Conservation (phyloP, 495 filamentous ascomycete genomes). For the Neurospora sp. region DNA sequence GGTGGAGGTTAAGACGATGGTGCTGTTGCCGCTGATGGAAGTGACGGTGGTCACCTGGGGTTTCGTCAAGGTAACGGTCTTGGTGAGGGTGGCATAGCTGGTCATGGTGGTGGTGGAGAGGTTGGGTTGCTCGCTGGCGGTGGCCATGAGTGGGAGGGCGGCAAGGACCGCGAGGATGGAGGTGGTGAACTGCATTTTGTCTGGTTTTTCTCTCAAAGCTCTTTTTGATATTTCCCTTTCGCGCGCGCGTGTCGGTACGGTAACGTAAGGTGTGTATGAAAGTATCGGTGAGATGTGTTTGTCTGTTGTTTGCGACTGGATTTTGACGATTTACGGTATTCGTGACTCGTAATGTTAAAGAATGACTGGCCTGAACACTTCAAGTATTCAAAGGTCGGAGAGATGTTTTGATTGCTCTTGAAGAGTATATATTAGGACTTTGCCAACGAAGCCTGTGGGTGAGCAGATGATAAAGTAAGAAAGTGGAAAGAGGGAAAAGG, state of each 20-base stretch:
- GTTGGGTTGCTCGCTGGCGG: constrained; percentile 18
- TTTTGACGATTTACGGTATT: constrained; percentile 1
- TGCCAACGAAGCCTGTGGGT: constrained; percentile 47
- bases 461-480: constrained; percentile 10
- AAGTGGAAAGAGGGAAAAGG: constrained; percentile 2
- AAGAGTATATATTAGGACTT: constrained; percentile 29
- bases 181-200: constrained; percentile 5
- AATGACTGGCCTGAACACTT: constrained; percentile 32
- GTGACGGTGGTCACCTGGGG: constrained; percentile 22
- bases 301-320: constrained; percentile 8
- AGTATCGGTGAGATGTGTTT: constrained; percentile 21
- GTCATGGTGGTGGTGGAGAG: constrained; percentile 33
- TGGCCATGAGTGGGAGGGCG: constrained; percentile 29
- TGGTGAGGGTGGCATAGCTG: constrained; percentile 41
- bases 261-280: neutral
- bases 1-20: constrained; percentile 13
- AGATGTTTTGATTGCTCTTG: constrained; percentile 6
- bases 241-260: neutral
- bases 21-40: constrained; percentile 14
- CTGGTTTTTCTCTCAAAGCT: neutral
- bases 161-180: constrained; percentile 23
- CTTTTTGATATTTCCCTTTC: neutral
- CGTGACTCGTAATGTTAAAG: constrained; percentile 7
- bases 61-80: constrained; percentile 39
- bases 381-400: constrained; percentile 27